These are phyloP conservation scores for Yarrowia porcina DNA, from an alignment of 805 yeast species.

Conservation along the genomic window DNA sequence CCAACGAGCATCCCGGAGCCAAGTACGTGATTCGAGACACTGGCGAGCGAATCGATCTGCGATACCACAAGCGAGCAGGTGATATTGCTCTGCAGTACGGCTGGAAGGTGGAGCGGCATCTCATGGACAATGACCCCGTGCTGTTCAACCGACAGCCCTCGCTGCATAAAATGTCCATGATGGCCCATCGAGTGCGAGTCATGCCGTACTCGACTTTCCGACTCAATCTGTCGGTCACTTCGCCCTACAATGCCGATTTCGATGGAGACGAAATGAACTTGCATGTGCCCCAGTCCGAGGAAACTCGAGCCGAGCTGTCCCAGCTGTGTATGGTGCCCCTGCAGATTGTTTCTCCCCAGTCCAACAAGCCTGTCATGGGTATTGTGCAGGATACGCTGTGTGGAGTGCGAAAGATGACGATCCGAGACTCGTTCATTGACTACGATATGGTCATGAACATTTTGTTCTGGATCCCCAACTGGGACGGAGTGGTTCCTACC, in stretches of 20 bases:
- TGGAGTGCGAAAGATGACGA: conserved; percentile 94
- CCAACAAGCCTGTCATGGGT: conserved; percentile 99
- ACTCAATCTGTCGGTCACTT: conserved; percentile 91
- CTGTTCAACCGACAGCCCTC: conserved; percentile 99
- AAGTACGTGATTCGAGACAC: conserved; percentile 96
- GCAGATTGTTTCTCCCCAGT: conserved; percentile 97
- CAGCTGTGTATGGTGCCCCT: conserved; percentile 96
- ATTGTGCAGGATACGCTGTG: conserved; percentile 98
- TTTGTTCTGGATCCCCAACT: conserved; percentile 94
- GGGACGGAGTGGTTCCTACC: conserved; percentile 97
- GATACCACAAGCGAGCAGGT: conserved; percentile 97
- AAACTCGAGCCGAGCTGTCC: conserved; percentile 92
- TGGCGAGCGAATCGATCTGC: conserved; percentile 96
- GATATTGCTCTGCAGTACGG: conserved; percentile 97
- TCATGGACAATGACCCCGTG: conserved; percentile 97
- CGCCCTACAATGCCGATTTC: conserved; percentile 99
- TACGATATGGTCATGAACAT: conserved; percentile 95
- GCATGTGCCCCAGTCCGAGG: conserved; percentile 98
- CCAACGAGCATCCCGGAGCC: conserved; percentile 99
- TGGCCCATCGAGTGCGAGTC: conserved; percentile 97
- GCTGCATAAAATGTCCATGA: conserved; percentile 98
- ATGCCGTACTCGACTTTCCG: conserved; percentile 99
- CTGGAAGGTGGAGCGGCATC: conserved; percentile 98
- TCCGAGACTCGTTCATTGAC: conserved; percentile 83
- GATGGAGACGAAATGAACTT: conserved; percentile 99